Evolutionary conservation across 345 rosid genomes (phyloP).

Genomic region (Chamaenerion angustifolium): DNA sequence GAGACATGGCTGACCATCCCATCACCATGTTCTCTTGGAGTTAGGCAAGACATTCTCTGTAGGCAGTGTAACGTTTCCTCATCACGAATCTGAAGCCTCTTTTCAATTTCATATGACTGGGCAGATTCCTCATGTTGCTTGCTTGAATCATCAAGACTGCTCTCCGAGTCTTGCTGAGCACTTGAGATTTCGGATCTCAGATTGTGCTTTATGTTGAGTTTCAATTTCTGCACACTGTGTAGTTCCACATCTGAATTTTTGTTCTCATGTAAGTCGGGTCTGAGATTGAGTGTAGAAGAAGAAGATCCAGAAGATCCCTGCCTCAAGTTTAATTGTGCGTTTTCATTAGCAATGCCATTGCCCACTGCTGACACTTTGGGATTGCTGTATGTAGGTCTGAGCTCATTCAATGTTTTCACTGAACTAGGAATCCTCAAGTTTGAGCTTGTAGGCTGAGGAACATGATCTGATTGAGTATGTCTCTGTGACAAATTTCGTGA

Average conservation of each 20-base stretch:
- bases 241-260: constrained; percentile 11
- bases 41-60: constrained; percentile 3
- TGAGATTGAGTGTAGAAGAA: constrained; percentile 14
- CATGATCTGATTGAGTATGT: constrained; percentile 19
- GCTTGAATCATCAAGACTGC: constrained; percentile 13
- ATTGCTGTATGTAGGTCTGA: constrained; percentile 17
- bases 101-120: constrained; percentile 13
- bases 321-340: constrained; percentile 5
- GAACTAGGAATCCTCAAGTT: constrained; percentile 14
- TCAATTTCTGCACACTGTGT: constrained; percentile 13
- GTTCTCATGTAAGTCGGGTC: constrained; percentile 17
- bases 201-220: constrained; percentile 10
- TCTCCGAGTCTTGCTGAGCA: constrained; percentile 16
- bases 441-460: constrained; percentile 19
- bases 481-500: constrained; percentile 20
- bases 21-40: constrained; percentile 11
- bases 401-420: constrained; percentile 17
- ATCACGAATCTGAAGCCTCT: constrained; percentile 14
- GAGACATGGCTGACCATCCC: constrained; percentile 3
- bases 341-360: constrained; percentile 14
- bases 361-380: constrained; percentile 12
- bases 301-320: constrained; percentile 7
- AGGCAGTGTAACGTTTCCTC: constrained; percentile 12
- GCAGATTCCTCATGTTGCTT: constrained; percentile 11
- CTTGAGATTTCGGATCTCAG: constrained; percentile 14